Conservation (phyloP, 2,329 filamentous ascomycete species). For the Stylonectria norvegica region DNA sequence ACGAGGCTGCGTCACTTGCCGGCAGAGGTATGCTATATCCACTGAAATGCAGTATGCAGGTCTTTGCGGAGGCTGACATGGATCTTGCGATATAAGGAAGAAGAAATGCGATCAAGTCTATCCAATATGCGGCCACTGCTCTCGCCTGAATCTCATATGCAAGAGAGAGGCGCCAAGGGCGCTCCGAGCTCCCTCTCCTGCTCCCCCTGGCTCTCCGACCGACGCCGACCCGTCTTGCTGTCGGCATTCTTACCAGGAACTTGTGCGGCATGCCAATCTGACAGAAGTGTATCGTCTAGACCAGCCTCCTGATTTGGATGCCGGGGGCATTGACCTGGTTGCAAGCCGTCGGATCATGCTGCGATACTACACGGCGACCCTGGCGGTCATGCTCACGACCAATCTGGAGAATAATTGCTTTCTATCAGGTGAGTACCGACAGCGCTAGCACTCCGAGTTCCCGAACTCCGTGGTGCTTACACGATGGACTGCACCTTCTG, state of each 20-base stretch:
- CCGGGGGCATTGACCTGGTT: conserved; percentile 2
- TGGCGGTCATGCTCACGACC: conserved; percentile 13
- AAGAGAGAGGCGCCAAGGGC: conserved; percentile 11
- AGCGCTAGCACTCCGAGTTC: too few species aligned
- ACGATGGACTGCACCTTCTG: too few species aligned
- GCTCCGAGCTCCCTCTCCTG: background rate
- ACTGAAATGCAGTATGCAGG: too few species aligned
- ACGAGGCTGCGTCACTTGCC: conserved; percentile 20
- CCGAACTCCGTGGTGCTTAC: too few species aligned
- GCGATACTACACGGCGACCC: conserved; percentile 14
- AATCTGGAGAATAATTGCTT: conserved; percentile 20
- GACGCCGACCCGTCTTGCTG: background rate
- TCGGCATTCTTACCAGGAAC: conserved; percentile 1
- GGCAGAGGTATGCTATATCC: conserved; percentile 8
- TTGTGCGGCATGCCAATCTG: background rate
- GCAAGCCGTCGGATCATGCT: conserved; percentile 15
- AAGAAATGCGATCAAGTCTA: conserved; percentile 17
- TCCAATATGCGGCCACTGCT: conserved; percentile 17
- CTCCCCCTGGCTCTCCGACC: background rate
- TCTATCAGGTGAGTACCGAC: conserved; percentile 10
- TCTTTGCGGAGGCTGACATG: too few species aligned
- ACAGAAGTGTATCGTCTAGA: background rate
- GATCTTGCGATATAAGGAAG: too few species aligned
- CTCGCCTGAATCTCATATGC: conserved; percentile 17
- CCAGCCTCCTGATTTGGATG: background rate